Conservation (phyloP, 2,329 filamentous ascomycete genomes). For the Aspergillus awamori region DNA sequence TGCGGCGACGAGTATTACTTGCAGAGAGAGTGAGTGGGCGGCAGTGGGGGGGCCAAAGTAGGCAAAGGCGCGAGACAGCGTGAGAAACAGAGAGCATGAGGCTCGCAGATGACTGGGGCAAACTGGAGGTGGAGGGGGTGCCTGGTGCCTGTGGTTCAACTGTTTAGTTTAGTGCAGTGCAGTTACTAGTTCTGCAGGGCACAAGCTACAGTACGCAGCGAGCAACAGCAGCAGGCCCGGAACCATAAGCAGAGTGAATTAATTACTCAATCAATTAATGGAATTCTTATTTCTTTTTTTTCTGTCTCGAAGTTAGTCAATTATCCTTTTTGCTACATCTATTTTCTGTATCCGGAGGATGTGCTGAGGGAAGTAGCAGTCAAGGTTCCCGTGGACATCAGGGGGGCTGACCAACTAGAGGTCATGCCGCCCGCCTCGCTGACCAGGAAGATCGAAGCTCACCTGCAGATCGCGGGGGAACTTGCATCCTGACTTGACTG, state of each 20-base stretch:
- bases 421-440: conserved; percentile 11
- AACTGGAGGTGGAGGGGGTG: not conserved
- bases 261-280: too few relatives aligned
- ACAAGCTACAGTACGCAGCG: not conserved
- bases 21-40: not conserved
- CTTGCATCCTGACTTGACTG: not conserved
- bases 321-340: not conserved
- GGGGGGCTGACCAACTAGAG: conserved; percentile 10
- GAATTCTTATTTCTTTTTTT: too few relatives aligned
- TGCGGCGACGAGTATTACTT: not conserved
- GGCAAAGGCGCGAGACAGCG: not conserved
- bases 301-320: too few relatives aligned
- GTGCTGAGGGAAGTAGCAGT: too few relatives aligned
- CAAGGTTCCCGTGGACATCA: conserved; percentile 7
- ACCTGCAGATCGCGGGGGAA: conserved; percentile 14
- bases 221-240: not conserved
- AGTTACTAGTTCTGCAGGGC: not conserved
- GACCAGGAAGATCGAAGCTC: conserved; percentile 5
- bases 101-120: conserved; percentile 8
- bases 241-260: not conserved
- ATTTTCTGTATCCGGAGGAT: not conserved
- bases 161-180: not conserved
- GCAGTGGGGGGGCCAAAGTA: not conserved
- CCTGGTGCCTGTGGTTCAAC: conserved; percentile 8
- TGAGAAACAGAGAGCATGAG: not conserved